Evolutionary conservation across 768 basidiomycete genomes (phyloP), one percentile per base, ranked within the genome.

Genomic region (Suillus subluteus): DNA sequence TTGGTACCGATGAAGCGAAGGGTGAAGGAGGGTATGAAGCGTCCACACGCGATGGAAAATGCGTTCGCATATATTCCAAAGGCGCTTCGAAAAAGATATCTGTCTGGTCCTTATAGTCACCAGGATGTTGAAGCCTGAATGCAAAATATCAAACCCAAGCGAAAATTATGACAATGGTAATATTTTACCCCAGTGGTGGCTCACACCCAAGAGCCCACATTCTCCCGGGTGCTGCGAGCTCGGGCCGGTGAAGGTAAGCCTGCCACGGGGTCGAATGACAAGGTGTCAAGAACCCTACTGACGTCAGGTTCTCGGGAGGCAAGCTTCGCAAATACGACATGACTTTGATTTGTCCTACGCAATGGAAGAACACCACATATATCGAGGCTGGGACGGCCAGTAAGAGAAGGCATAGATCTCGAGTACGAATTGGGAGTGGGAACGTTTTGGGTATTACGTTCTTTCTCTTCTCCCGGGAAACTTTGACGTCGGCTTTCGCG

Each of bases 251-350:
- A 9, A 99, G 75, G 76, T 95, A 91, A 2, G 95, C 88, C 73
- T 94, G 91, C 80, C 93, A 95, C 6, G 97, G 97, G 1, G 93
- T 94, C 26, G 96, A 98, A 79, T 99, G 97, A 69, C 98, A 99
- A 12, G 98, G 97, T 93, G 95, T 96, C 26, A 98, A 78, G 72
- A 95, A 89, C 1, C 93, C 95, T 26, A 97, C 79, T 23, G 84
- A 82, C 4, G 82, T 83, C 32, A 91, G 79, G 23, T 88, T 80
- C 9, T 80, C 73, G 6, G 76, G 68, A 1, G 89, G 82, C 54
- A 92, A 79, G 30, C 77, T 73, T 38, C 88, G 84, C 55, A 98
- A 79, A 74, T 88, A 90, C 15, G 86, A 82, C 74, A 94, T 84
- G 35, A 95, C 91, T 54, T 82, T 81, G 64, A 96, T 86, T 67